phyloP scores from a whole-genome alignment of 805 yeast genomes.

The Kazachstania kunashirensis region DNA sequence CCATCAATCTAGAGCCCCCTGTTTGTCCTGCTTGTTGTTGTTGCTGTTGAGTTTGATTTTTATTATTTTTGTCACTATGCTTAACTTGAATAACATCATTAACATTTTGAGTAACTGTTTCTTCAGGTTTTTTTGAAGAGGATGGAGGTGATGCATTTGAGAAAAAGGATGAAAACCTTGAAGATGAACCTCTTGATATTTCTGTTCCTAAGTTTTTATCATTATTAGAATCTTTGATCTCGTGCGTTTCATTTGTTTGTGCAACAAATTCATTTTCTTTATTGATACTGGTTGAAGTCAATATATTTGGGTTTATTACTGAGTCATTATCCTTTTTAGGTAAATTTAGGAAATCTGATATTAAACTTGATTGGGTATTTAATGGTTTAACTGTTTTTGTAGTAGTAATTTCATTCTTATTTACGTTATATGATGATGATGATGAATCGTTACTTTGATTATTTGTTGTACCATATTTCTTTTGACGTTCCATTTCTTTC shows the following conservation, averaged over 20 bases:
- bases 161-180: constrained; percentile 32
- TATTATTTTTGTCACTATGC: no score
- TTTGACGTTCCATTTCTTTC: constrained; percentile 30
- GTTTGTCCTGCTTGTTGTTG: constrained; percentile 5
- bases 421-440: background rate
- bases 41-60: background rate
- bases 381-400: background rate
- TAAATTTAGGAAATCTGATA: constrained; percentile 25
- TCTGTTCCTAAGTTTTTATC: no score
- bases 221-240: no score
- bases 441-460: background rate
- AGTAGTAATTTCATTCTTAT: background rate
- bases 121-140: background rate
- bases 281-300: background rate
- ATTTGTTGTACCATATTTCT: constrained; percentile 9
- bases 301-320: background rate
- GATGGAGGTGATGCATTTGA: background rate
- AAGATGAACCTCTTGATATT: constrained; percentile 16
- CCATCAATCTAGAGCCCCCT: constrained; percentile 25
- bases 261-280: no score
- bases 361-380: constrained; percentile 16
- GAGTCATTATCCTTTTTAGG: constrained; percentile 1
- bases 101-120: background rate
- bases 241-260: no score
- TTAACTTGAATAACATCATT: background rate